These are phyloP conservation scores for Rhododendron mucronatum DNA, from an alignment of 148 eudicot species.

Conservation along the genomic window DNA sequence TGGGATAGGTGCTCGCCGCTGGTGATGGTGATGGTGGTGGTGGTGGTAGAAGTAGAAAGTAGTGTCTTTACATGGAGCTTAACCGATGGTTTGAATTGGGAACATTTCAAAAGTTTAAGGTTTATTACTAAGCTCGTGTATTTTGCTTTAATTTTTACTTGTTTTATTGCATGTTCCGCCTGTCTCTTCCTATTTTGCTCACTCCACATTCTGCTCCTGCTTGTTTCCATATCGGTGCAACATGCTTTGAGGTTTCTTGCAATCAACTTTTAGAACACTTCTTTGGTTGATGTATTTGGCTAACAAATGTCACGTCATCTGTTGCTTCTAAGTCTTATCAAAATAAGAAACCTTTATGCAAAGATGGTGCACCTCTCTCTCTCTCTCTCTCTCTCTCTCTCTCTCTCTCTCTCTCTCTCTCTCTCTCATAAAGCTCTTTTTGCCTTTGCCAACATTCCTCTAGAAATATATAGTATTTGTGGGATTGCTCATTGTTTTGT, in stretches of 20 bases:
- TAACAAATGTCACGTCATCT: not conserved
- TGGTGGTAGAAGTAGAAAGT: not conserved
- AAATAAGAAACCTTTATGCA: not conserved
- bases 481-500: not conserved
- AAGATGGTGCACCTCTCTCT: not conserved
- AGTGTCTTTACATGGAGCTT: not conserved
- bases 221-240: not conserved
- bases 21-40: not conserved
- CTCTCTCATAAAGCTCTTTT: not conserved
- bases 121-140: not conserved
- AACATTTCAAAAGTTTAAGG: not conserved
- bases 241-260: not conserved
- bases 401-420: not conserved
- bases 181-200: not conserved
- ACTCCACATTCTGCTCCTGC: not conserved
- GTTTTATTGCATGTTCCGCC: not conserved
- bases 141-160: not conserved
- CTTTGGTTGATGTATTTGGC: not conserved
- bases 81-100: not conserved
- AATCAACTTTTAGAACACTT: not conserved
- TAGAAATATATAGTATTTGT: not conserved
- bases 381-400: not conserved
- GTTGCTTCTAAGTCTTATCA: not conserved
- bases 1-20: not conserved
- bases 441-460: not conserved